phyloP scores from a whole-genome alignment of 2,329 filamentous ascomycete species.

The Aspergillus pseudonomiae region DNA sequence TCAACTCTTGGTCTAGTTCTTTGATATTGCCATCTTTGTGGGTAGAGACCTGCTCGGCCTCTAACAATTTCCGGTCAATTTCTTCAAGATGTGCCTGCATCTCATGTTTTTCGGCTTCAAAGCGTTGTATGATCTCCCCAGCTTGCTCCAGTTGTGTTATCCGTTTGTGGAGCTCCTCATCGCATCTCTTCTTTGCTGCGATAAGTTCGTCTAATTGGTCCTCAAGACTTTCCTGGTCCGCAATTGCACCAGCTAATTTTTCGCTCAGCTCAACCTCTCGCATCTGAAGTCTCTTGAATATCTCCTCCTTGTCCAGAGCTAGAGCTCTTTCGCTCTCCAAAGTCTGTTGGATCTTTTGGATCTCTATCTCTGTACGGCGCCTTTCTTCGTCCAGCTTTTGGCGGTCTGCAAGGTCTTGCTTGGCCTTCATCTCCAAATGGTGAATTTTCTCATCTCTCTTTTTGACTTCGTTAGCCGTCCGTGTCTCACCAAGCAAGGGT shows the following conservation, averaged over 20 bases:
- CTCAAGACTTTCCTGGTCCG: conserved; percentile 92
- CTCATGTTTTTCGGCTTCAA: conserved; percentile 84
- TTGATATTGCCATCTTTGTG: conserved; percentile 77
- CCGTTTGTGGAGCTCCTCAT: conserved; percentile 79
- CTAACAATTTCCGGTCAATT: conserved; percentile 71
- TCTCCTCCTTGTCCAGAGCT: conserved; percentile 96
- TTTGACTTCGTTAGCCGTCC: conserved; percentile 91
- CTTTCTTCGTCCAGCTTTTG: conserved; percentile 88
- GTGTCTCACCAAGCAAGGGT: conserved; percentile 86
- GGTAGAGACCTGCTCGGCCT: conserved; percentile 70
- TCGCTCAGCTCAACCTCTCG: conserved; percentile 92
- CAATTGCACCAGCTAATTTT: conserved; percentile 86
- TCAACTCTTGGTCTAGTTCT: conserved; percentile 77
- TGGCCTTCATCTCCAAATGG: conserved; percentile 81
- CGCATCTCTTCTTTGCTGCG: conserved; percentile 83
- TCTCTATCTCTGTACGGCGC: conserved; percentile 81
- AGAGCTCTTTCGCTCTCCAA: conserved; percentile 95
- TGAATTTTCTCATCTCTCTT: conserved; percentile 92
- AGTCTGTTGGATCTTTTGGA: conserved; percentile 87
- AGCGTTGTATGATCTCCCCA: conserved; percentile 77
- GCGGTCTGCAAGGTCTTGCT: conserved; percentile 71
- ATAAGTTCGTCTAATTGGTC: conserved; percentile 90
- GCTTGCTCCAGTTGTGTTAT: conserved; percentile 88
- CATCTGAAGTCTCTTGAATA: conserved; percentile 91
- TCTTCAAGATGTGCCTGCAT: conserved; percentile 68